phyloP scores from a whole-genome alignment of 177 flowering plant species.

The Vitis hybrid region DNA sequence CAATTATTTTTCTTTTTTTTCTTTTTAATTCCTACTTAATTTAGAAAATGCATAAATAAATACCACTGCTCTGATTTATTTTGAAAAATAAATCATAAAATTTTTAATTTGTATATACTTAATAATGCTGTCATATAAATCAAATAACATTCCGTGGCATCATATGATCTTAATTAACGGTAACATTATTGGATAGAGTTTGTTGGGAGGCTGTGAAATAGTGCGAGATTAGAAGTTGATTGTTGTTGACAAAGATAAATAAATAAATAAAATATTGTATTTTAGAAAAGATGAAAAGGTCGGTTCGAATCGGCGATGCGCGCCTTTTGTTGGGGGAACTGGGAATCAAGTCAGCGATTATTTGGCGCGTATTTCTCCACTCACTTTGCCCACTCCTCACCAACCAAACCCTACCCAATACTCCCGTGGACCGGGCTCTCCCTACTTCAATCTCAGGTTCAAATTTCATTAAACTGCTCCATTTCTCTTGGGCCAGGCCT shows the following conservation, averaged over 20 bases:
- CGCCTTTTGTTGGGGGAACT: conserved; percentile 16
- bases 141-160: no score
- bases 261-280: background rate
- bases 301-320: conserved; percentile 26
- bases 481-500: background rate
- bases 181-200: background rate
- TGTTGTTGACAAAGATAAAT: background rate
- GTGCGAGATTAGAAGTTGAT: background rate
- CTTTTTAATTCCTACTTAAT: background rate
- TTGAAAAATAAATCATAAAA: no score
- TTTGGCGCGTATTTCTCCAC: conserved; percentile 14
- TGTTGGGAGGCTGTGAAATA: background rate
- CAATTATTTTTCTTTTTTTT: background rate
- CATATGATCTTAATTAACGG: no score
- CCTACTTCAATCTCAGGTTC: background rate
- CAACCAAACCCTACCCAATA: conserved; percentile 3
- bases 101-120: no score
- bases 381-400: background rate
- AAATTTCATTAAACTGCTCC: background rate
- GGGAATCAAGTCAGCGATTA: conserved; percentile 12
- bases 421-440: background rate
- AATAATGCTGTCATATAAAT: no score
- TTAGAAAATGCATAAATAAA: background rate
- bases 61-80: no score
- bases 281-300: background rate